These are phyloP conservation scores for Candida dajiaensis DNA, from an alignment of 805 yeast species.

Conservation along the genomic window DNA sequence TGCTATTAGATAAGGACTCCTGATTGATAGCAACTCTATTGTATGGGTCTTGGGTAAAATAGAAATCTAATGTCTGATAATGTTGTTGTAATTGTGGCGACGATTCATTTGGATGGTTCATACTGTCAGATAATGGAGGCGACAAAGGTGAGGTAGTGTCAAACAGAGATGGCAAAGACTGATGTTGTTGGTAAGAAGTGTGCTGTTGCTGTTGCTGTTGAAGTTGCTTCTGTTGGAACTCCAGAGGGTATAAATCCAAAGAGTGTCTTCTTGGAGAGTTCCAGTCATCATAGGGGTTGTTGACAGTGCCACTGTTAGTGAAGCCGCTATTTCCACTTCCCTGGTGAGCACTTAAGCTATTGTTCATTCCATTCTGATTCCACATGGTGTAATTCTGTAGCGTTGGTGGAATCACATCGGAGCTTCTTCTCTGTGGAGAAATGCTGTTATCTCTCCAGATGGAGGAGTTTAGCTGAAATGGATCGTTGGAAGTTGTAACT, in stretches of 20 bases:
- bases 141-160: not conserved
- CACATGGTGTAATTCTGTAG: conserved; percentile 2
- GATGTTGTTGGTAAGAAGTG: not conserved
- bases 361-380: not conserved
- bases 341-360: not conserved
- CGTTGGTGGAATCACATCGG: not conserved
- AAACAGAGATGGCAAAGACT: not conserved
- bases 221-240: conserved; percentile 6
- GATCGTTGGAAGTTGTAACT: conserved; percentile 3
- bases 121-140: not conserved
- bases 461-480: conserved; percentile 12
- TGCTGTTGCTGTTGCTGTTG: conserved; percentile 3
- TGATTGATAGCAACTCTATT: conserved; percentile 18
- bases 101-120: conserved; percentile 11
- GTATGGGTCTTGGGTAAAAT: conserved; percentile 20
- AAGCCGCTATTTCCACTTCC: not conserved
- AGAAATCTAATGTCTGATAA: conserved; percentile 18
- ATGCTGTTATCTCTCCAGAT: conserved; percentile 7
- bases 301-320: conserved; percentile 1
- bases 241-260: conserved; percentile 9
- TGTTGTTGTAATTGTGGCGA: conserved; percentile 11
- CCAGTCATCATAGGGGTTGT: conserved; percentile 3
- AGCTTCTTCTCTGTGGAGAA: conserved; percentile 2
- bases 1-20: conserved; percentile 5
- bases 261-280: conserved; percentile 16